Evolutionary conservation across 2,329 filamentous ascomycete genomes (phyloP).

Genomic region (Huntiella decipiens): DNA sequence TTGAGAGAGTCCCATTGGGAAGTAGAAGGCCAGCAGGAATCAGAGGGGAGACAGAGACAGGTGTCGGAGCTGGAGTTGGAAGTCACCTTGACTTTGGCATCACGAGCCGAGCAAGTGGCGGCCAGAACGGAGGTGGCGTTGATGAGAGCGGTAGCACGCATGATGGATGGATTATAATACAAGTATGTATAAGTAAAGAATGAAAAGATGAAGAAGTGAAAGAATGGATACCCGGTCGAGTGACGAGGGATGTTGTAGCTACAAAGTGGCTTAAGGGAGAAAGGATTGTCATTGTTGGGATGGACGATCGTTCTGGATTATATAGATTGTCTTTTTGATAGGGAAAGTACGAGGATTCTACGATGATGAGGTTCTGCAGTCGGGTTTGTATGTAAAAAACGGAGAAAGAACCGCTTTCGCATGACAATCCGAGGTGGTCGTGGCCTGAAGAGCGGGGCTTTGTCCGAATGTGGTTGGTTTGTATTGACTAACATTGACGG

Average conservation of each 20-base stretch:
- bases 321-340: neutral
- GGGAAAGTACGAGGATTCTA: neutral
- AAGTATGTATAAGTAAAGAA: neutral
- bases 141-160: neutral
- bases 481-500: too few relatives aligned
- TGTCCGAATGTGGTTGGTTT: too few relatives aligned
- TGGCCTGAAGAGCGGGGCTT: too few relatives aligned
- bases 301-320: neutral
- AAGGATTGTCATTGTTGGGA: neutral
- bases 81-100: neutral
- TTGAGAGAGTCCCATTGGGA: slow-evolving; percentile 32
- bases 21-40: slow-evolving; percentile 32
- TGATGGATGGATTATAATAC: neutral
- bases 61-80: neutral
- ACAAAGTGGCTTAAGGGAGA: neutral
- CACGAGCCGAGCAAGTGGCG: neutral
- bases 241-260: neutral
- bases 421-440: too few relatives aligned
- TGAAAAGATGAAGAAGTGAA: neutral
- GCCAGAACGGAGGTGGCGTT: neutral
- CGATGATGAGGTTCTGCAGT: neutral
- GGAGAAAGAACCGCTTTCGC: too few relatives aligned
- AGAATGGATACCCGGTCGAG: neutral
- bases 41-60: slow-evolving; percentile 30
- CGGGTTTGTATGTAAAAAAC: too few relatives aligned